Conservation (phyloP, 2,329 filamentous ascomycete species). For the Zasmidium cellare region DNA sequence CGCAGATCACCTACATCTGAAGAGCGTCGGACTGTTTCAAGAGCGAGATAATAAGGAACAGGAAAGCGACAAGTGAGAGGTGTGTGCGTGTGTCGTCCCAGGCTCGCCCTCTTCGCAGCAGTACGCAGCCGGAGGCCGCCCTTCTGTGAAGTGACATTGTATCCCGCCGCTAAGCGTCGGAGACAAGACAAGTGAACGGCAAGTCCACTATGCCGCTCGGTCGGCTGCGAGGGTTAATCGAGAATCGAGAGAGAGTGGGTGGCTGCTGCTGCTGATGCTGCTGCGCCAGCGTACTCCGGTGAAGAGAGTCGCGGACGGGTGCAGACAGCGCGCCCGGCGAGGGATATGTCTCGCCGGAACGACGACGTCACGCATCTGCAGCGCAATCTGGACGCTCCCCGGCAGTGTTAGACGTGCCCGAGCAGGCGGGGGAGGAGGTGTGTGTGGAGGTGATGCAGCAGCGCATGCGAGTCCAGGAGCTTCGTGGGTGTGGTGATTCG, state of each 20-base stretch:
- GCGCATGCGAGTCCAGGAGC: neutral
- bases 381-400: neutral
- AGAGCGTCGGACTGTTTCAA: neutral
- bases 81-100: neutral
- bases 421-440: neutral
- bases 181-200: neutral
- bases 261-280: neutral
- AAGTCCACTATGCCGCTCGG: neutral
- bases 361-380: neutral
- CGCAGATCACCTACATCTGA: slow-evolving; percentile 1
- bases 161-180: neutral
- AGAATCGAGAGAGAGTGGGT: neutral
- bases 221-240: neutral
- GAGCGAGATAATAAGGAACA: neutral
- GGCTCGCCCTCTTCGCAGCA: neutral
- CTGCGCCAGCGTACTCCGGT: neutral
- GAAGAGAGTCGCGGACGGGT: neutral
- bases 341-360: neutral
- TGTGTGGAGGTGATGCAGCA: neutral
- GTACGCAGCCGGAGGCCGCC: slow-evolving; percentile 1
- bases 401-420: neutral
- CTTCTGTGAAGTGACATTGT: neutral
- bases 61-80: neutral
- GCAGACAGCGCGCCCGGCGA: neutral
- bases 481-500: neutral